Percentiles rank a stretch among this genome's conserved stretches.
These are phyloP conservation scores for Kodamaea restingae DNA, from an alignment of 805 yeast species.

Conservation along the genomic window DNA sequence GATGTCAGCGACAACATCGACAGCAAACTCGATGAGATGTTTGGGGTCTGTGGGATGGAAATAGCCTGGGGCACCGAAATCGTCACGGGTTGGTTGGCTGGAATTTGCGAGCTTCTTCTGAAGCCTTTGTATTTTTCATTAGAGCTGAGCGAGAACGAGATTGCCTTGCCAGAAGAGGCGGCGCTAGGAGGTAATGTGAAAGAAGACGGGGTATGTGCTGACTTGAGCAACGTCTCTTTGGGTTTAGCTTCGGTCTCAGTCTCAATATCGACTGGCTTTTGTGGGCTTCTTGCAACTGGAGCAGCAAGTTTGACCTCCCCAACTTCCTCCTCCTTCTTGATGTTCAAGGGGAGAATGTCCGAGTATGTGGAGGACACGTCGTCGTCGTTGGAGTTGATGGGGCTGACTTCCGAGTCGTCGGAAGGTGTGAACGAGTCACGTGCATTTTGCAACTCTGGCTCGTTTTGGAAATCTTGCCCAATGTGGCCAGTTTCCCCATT, in stretches of 20 bases:
- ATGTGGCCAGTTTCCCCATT: no score
- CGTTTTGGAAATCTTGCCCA: no score
- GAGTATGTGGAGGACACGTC: conserved; percentile 19
- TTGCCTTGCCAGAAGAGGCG: conserved; percentile 11
- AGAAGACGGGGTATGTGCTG: no score
- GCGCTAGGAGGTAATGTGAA: background rate
- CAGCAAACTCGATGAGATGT: conserved; percentile 13
- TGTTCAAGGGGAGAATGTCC: conserved; percentile 25
- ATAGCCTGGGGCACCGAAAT: conserved; percentile 18
- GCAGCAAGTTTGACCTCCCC: background rate
- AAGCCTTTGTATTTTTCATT: conserved; percentile 40
- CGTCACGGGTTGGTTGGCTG: conserved; percentile 20
- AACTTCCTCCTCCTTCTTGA: conserved; percentile 5
- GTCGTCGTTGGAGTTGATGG: conserved; percentile 18
- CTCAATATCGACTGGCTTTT: background rate
- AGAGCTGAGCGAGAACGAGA: conserved; percentile 19
- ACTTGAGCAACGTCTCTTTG: no score
- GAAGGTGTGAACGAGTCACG: no score
- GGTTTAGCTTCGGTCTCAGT: background rate
- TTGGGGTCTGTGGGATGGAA: conserved; percentile 6
- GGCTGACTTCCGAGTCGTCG: no score
- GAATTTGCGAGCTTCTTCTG: conserved; percentile 30
- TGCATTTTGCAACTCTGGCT: no score
- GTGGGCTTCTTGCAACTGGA: no score
- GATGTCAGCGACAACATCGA: conserved; percentile 13